phyloP scores from a whole-genome alignment of 306 rosid genomes.

The Prunus mongolica region DNA sequence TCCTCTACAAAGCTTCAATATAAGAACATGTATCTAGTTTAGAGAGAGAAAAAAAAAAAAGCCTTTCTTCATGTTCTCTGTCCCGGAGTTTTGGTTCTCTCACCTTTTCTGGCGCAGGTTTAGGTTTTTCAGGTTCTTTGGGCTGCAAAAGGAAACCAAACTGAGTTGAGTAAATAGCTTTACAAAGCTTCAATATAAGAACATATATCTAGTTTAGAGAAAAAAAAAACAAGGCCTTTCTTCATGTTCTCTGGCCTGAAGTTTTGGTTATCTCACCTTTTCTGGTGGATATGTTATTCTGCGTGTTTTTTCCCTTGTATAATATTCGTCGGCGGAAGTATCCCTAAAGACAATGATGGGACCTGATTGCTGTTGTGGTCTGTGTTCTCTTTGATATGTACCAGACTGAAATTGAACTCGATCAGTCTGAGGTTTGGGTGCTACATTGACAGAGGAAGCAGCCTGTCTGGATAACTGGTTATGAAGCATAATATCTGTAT shows the following conservation, averaged over 20 bases:
- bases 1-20: neutral
- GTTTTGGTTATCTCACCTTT: neutral
- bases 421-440: neutral
- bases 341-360: neutral
- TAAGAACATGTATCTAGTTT: neutral
- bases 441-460: constrained; percentile 27
- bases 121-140: neutral
- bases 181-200: neutral
- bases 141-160: constrained; percentile 37
- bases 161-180: constrained; percentile 7
- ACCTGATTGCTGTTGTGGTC: neutral
- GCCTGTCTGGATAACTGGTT: neutral
- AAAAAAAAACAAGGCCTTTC: neutral
- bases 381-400: no score
- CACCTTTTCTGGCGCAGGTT: neutral
- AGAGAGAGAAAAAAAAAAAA: neutral
- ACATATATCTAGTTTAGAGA: neutral
- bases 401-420: neutral
- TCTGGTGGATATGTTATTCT: neutral
- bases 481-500: neutral
- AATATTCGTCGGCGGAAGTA: neutral
- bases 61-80: no score
- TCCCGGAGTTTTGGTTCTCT: neutral
- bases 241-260: neutral
- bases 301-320: neutral